Evolutionary conservation across 306 rosid genomes (phyloP).

Genomic region (Medicago arabica): DNA sequence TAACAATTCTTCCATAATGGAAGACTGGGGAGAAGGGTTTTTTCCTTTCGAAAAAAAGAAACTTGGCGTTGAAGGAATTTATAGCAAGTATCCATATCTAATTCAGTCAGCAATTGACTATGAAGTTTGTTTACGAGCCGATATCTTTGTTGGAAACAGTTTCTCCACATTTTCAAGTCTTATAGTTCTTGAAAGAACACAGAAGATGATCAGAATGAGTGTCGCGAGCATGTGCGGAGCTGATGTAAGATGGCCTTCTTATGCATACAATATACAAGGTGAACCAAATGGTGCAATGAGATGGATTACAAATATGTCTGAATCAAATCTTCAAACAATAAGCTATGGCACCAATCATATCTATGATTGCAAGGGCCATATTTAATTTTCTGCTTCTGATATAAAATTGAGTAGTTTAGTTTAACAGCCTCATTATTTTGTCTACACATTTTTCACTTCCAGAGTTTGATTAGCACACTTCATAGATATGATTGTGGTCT

Average conservation of each 20-base stretch:
- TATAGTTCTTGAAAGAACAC: conserved; percentile 84
- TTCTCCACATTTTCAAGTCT: conserved; percentile 95
- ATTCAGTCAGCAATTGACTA: conserved; percentile 92
- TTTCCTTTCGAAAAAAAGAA: conserved; percentile 82
- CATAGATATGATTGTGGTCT: background rate
- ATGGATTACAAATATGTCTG: conserved; percentile 83
- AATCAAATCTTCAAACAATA: conserved; percentile 66
- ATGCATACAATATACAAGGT: conserved; percentile 76
- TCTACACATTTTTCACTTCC: conserved; percentile 24
- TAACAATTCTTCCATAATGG: conserved; percentile 63
- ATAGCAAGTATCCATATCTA: conserved; percentile 76
- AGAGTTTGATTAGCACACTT: conserved; percentile 20
- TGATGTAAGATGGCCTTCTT: conserved; percentile 78
- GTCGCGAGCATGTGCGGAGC: conserved; percentile 48
- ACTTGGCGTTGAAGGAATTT: conserved; percentile 65
- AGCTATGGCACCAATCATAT: conserved; percentile 80
- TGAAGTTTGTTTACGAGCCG: conserved; percentile 83
- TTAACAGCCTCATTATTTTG: conserved; percentile 6
- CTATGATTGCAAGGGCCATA: conserved; percentile 52
- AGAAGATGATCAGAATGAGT: conserved; percentile 61
- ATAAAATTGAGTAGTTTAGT: conserved; percentile 17
- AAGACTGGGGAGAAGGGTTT: conserved; percentile 74
- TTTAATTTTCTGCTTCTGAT: conserved; percentile 26
- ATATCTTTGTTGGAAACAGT: conserved; percentile 88
- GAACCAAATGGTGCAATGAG: conserved; percentile 66